Base-by-base conservation (phyloP, 768 basidiomycete genomes). In the Udeniomyces megalosporus region DNA sequence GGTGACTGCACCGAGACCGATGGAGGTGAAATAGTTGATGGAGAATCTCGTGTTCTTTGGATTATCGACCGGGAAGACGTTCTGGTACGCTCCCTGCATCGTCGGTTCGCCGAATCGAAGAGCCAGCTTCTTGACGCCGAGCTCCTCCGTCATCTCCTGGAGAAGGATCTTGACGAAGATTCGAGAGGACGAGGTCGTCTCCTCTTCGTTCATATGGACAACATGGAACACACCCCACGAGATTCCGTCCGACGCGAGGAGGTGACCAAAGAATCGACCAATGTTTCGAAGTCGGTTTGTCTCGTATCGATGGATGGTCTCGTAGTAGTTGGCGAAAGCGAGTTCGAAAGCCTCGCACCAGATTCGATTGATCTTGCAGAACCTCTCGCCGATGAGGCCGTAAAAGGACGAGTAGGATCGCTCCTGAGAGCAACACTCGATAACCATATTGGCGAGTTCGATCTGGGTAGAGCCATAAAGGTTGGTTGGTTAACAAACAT, bases 391-490 rank as follows among this genome's bases (percentile, higher is more conserved):
- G 66, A 95, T 79, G 24, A 97, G 82, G 14, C 95, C 95, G 70
- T 92, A 99, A 78, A 95, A 97, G n/a, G 80, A 86, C 2, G 88
- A 89, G 74, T 96, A 99, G 0, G 93, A 91, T 15, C 95, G 86
- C 73, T 97, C 95, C 77, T 99, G 95, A 1, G 95, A 97, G 73
- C 95, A 97, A 85, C 95, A 99, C 70, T 97, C 93, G 74, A 99
- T 87, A 66, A 99, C 81, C 95, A 99, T 99, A 78, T 97, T 96
- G 72, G 88, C 82, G 62, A 99, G 75, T 72, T 96, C 93, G 68
- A 89, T 86, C 89, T 95, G 69, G 50, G n/a, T 6, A 47, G 12
- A 65, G 26, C 17, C 60, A 4, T 6, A 31, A 20, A 7, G 24
- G n/a, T n/a, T n/a, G n/a, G n/a, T n/a, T n/a, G n/a, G n/a, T n/a